Percentiles rank a stretch among this genome's conserved stretches.
phyloP scores from a whole-genome alignment of 163 green algal species.

The Coccomyxa subellipsoidea region DNA sequence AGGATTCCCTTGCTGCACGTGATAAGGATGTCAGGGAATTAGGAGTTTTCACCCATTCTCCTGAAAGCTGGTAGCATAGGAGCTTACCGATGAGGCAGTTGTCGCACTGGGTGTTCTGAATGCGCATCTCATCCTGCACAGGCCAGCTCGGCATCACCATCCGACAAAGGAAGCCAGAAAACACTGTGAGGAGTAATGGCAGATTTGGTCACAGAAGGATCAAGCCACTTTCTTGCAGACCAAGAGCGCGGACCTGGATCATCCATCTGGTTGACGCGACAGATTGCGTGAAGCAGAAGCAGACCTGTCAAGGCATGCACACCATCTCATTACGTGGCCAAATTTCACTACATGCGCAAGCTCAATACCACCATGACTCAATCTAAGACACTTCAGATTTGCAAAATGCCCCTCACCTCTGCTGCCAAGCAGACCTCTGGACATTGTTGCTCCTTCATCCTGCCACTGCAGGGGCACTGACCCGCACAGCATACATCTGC shows the following conservation, averaged over 20 bases:
- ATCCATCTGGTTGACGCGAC: constrained; percentile 35
- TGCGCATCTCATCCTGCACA: constrained; percentile 82
- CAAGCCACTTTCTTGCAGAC: too few species aligned
- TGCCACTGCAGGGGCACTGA: constrained; percentile 74
- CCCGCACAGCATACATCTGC: constrained; percentile 75
- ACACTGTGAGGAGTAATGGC: neutral
- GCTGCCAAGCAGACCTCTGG: constrained; percentile 78
- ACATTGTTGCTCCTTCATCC: constrained; percentile 63
- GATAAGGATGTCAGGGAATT: too few species aligned
- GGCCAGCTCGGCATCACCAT: neutral
- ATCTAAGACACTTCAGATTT: too few species aligned
- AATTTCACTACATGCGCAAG: too few species aligned
- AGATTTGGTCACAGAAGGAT: too few species aligned
- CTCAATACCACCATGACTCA: too few species aligned
- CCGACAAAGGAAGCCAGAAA: neutral
- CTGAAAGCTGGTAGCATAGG: too few species aligned
- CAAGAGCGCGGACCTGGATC: constrained; percentile 19
- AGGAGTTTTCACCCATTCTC: too few species aligned
- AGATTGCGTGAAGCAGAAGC: constrained; percentile 31
- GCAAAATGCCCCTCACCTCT: too few species aligned
- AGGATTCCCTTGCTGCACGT: too few species aligned
- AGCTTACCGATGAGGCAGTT: constrained; percentile 59
- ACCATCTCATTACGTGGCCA: too few species aligned
- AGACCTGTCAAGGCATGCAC: constrained; percentile 19
- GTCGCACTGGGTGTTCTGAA: constrained; percentile 69